A percentile compares a stretch with the other conserved stretches of the same genome.
Conservation (phyloP, 1,139 yeast genomes). For the Insectozyma bohioensis region DNA sequence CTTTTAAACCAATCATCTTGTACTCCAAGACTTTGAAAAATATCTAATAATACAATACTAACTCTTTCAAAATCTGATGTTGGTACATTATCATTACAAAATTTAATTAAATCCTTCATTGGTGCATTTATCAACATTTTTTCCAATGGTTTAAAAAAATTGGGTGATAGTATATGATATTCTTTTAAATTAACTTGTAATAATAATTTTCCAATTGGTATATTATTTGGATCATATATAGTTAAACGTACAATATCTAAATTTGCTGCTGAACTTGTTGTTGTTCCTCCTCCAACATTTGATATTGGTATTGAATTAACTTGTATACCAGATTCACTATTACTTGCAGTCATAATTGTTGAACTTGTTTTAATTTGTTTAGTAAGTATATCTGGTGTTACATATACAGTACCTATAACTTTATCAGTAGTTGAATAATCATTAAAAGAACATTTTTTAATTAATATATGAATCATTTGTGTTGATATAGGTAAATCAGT, state of each 20-base stretch:
- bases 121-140: slow-evolving; percentile 54
- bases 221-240: slow-evolving; percentile 40
- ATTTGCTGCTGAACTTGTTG: slow-evolving; percentile 10
- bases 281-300: slow-evolving; percentile 8
- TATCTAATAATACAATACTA: slow-evolving; percentile 57
- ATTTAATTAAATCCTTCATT: slow-evolving; percentile 49
- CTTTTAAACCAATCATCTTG: slow-evolving; percentile 71
- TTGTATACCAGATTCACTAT: slow-evolving; percentile 26
- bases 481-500: slow-evolving; percentile 58
- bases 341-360: slow-evolving; percentile 34
- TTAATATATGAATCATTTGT: slow-evolving; percentile 50
- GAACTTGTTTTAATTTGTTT: slow-evolving; percentile 34
- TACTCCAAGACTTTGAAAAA: slow-evolving; percentile 60
- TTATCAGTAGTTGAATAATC: slow-evolving; percentile 33
- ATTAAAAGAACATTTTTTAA: slow-evolving; percentile 38
- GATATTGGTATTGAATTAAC: slow-evolving; percentile 16
- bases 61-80: slow-evolving; percentile 53
- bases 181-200: slow-evolving; percentile 55
- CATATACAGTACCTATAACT: slow-evolving; percentile 53
- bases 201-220: slow-evolving; percentile 59
- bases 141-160: slow-evolving; percentile 59
- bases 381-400: slow-evolving; percentile 55
- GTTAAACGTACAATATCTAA: slow-evolving; percentile 44
- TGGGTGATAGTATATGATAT: slow-evolving; percentile 59
- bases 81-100: slow-evolving; percentile 42